A percentile compares a stretch with the other conserved stretches of the same genome.
Conservation (phyloP, 2,329 filamentous ascomycete genomes). For the Trichoderma asperellum region DNA sequence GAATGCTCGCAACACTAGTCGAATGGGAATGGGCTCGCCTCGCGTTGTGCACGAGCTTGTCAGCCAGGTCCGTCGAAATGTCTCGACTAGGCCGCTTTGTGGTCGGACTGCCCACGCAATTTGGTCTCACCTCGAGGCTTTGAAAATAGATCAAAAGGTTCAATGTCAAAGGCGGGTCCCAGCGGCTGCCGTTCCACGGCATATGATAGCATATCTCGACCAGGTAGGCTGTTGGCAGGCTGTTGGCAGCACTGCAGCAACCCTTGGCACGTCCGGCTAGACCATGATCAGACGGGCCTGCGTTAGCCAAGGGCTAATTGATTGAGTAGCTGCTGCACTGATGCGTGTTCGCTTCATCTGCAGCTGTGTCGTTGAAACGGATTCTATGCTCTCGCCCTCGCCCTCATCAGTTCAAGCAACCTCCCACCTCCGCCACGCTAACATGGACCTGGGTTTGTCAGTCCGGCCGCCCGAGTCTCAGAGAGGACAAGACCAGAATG, state of each 20-base stretch:
- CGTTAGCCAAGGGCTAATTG: not conserved
- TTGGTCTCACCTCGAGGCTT: conserved; percentile 19
- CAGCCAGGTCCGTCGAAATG: conserved; percentile 16
- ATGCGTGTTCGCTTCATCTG: not conserved
- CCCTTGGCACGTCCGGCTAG: not conserved
- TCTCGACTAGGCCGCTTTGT: conserved; percentile 16
- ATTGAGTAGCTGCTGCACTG: not conserved
- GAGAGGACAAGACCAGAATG: conserved; percentile 12
- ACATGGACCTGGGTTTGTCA: conserved; percentile 2
- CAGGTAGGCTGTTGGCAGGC: not conserved
- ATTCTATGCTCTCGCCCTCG: not conserved
- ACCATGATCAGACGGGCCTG: not conserved
- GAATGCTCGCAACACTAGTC: conserved; percentile 20
- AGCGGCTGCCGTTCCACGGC: conserved; percentile 15
- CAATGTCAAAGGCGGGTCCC: conserved; percentile 4
- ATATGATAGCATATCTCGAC: conserved; percentile 9
- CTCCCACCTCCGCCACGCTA: conserved; percentile 26
- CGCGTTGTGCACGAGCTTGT: conserved; percentile 19
- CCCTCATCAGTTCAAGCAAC: conserved; percentile 23
- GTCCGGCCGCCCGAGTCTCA: conserved; percentile 3
- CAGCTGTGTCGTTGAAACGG: not conserved
- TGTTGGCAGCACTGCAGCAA: not conserved
- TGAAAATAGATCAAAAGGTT: not conserved
- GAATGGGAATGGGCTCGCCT: conserved; percentile 22
- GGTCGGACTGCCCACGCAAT: conserved; percentile 18